These are phyloP conservation scores for Podospora pseudoanserina DNA, from an alignment of 495 filamentous ascomycete species.

Conservation along the genomic window DNA sequence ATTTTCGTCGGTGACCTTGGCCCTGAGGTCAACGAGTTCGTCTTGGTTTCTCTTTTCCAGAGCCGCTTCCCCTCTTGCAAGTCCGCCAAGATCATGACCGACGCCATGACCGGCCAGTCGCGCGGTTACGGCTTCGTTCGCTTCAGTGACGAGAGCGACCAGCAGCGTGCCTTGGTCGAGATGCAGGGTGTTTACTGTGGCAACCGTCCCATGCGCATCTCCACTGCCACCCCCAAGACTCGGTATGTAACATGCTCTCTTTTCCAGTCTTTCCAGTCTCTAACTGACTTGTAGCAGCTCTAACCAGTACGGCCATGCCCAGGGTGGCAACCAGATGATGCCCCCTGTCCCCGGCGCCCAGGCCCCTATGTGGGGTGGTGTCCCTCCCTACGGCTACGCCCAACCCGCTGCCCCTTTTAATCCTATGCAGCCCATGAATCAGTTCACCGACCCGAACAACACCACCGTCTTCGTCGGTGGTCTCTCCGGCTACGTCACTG, in stretches of 20 bases:
- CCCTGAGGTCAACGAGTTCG: slow-evolving; percentile 98
- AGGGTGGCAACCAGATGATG: slow-evolving; percentile 36
- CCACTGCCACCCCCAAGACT: slow-evolving; percentile 94
- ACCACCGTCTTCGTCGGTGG: slow-evolving; percentile 99
- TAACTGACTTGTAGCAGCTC: slow-evolving; percentile 26
- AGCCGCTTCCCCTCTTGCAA: slow-evolving; percentile 95
- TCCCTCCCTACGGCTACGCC: slow-evolving; percentile 34
- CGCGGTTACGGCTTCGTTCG: slow-evolving; percentile 98
- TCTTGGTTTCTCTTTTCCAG: slow-evolving; percentile 95
- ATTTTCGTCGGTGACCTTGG: slow-evolving; percentile 99
- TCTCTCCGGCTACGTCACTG: slow-evolving; percentile 95
- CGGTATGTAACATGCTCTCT: slow-evolving; percentile 31
- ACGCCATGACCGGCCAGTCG: slow-evolving; percentile 95
- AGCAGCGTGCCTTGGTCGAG: slow-evolving; percentile 89
- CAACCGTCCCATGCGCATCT: slow-evolving; percentile 98
- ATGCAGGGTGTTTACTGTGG: slow-evolving; percentile 99
- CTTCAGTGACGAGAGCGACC: slow-evolving; percentile 89
- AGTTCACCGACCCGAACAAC: slow-evolving; percentile 99
- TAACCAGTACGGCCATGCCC: slow-evolving; percentile 40
- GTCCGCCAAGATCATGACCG: slow-evolving; percentile 99
- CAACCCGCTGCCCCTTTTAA: slow-evolving; percentile 37
- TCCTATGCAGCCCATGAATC: slow-evolving; percentile 88
- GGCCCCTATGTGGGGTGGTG: slow-evolving; percentile 39
- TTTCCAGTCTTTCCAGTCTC: background rate
- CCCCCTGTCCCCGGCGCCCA: slow-evolving; percentile 36